A percentile compares a stretch with the other conserved stretches of the same genome.
Evolutionary conservation across 345 rosid species (phyloP).

Genomic region (Ceriops decandra): DNA sequence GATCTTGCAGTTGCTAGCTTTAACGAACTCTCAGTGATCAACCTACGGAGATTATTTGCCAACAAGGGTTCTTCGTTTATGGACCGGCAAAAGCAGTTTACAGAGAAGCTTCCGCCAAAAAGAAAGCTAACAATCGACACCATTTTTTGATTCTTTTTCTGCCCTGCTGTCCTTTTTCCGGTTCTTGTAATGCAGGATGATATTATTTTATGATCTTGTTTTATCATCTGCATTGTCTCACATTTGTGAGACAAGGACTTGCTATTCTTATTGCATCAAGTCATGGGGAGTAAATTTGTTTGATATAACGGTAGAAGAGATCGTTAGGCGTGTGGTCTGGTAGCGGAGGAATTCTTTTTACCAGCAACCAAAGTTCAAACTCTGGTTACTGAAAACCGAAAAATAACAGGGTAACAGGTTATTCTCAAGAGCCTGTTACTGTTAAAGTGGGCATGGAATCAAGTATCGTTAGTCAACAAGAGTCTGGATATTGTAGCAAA

Average conservation of each 20-base stretch:
- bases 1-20: constrained; percentile 79
- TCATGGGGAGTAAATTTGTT: too few relatives aligned
- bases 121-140: constrained; percentile 85
- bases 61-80: constrained; percentile 86
- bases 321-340: too few relatives aligned
- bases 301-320: too few relatives aligned
- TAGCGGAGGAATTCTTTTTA: too few relatives aligned
- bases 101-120: constrained; percentile 68
- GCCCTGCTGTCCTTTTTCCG: not conserved
- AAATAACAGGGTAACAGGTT: too few relatives aligned
- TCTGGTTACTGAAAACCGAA: too few relatives aligned
- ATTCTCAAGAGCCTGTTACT: too few relatives aligned
- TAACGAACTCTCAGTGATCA: constrained; percentile 86
- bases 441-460: too few relatives aligned
- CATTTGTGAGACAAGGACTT: not conserved
- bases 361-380: too few relatives aligned
- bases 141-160: constrained; percentile 47
- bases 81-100: constrained; percentile 79
- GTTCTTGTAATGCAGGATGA: constrained; percentile 13
- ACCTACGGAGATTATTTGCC: constrained; percentile 81
- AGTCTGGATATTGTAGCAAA: too few relatives aligned
- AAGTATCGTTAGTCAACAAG: too few relatives aligned
- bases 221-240: not conserved
- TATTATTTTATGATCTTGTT: not conserved
- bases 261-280: not conserved